phyloP scores from a whole-genome alignment of 202 grass and related monocot genomes.

The Carex arenaria region DNA sequence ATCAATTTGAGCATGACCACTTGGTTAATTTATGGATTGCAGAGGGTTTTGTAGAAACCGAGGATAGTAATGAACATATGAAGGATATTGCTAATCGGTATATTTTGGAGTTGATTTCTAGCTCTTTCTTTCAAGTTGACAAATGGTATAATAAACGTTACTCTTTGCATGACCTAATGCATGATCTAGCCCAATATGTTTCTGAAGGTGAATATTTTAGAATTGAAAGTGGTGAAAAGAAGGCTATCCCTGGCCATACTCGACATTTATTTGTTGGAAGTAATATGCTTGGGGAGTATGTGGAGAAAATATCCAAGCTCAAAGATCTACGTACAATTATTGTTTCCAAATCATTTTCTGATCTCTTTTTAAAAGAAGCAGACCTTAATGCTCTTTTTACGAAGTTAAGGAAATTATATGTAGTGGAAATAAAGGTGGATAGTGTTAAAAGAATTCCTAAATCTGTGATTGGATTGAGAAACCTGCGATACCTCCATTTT shows the following conservation, averaged over 20 bases:
- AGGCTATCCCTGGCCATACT: neutral
- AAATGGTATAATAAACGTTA: neutral
- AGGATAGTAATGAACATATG: neutral
- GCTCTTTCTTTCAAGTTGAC: slow-evolving; percentile 12
- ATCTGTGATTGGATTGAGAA: slow-evolving; percentile 12
- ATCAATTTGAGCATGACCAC: neutral
- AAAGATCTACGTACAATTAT: neutral
- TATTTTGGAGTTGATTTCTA: slow-evolving; percentile 10
- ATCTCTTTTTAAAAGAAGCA: neutral
- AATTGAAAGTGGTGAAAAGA: neutral
- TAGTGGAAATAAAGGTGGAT: neutral
- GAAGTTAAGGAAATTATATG: neutral
- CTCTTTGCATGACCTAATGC: slow-evolving; percentile 7
- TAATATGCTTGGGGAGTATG: neutral
- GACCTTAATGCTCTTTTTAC: neutral
- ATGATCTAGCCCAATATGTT: neutral
- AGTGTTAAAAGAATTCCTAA: neutral
- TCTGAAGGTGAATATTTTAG: slow-evolving; percentile 6
- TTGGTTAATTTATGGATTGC: slow-evolving; percentile 25
- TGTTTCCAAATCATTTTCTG: too few species aligned
- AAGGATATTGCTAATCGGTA: neutral
- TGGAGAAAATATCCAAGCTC: neutral
- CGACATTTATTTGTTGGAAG: neutral
- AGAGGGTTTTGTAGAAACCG: slow-evolving; percentile 25
- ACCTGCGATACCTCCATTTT: slow-evolving; percentile 26